Evolutionary conservation across 2,329 filamentous ascomycete genomes (phyloP).

Genomic region (Penicillium sp.): DNA sequence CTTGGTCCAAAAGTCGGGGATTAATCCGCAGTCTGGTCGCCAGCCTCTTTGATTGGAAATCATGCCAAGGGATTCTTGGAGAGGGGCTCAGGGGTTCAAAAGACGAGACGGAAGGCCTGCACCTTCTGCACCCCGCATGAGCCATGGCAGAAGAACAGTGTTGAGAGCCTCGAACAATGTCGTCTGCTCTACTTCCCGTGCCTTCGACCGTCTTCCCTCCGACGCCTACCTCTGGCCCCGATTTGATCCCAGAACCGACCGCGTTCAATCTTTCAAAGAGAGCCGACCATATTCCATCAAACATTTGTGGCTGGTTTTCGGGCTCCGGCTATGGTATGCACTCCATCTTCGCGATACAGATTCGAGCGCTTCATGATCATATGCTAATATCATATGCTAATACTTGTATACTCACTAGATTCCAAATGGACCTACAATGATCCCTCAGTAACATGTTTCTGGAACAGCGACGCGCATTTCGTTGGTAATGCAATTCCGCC

Average conservation of each 20-base stretch:
- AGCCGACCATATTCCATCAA: background rate
- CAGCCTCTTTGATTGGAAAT: background rate
- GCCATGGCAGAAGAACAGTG: background rate
- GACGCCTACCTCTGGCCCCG: background rate
- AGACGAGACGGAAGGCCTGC: background rate
- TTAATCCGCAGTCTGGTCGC: background rate
- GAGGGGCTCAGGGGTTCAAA: background rate
- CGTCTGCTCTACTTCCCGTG: background rate
- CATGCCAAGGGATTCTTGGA: background rate
- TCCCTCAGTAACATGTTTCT: background rate
- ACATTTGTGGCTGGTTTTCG: background rate
- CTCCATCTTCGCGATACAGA: background rate
- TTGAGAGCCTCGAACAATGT: background rate
- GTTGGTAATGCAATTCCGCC: background rate
- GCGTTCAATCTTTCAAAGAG: background rate
- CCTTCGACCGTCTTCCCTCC: background rate
- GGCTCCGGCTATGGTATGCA: background rate
- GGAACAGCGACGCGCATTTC: background rate
- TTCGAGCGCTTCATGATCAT: background rate
- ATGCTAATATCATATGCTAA: background rate
- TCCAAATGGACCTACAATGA: background rate
- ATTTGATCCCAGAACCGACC: background rate
- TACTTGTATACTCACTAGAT: background rate
- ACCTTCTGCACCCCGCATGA: background rate
- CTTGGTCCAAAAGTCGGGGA: background rate